Conservation (phyloP, 2,329 filamentous ascomycete genomes). For the Scytalidium sp. region DNA sequence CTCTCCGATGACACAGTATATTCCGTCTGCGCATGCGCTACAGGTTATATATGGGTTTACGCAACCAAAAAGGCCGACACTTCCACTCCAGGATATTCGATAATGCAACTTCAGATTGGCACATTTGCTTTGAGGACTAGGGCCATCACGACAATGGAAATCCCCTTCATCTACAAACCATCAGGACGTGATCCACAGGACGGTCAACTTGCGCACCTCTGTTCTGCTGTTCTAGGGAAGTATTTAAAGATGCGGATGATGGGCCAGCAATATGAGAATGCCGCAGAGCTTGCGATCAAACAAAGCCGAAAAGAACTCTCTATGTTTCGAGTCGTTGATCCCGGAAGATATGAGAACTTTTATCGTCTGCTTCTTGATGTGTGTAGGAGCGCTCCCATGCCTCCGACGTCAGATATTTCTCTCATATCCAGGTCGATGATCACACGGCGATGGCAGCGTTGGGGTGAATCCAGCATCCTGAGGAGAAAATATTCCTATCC, state of each 20-base stretch:
- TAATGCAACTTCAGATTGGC: constrained; percentile 22
- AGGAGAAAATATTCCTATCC: constrained; percentile 16
- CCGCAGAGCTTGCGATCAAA: constrained; percentile 18
- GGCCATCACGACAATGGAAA: constrained; percentile 21
- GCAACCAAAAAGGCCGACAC: constrained; percentile 6
- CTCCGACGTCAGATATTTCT: constrained; percentile 21
- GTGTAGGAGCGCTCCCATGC: constrained; percentile 22
- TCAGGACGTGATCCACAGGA: constrained; percentile 3
- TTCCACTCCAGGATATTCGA: constrained; percentile 8
- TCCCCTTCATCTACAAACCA: constrained; percentile 17
- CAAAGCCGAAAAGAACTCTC: constrained; percentile 14
- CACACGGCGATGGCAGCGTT: constrained; percentile 18
- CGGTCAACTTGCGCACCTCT: constrained; percentile 17
- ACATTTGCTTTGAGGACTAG: constrained; percentile 20
- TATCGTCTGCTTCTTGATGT: constrained; percentile 15
- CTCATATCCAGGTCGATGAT: constrained; percentile 25
- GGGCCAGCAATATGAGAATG: constrained; percentile 24
- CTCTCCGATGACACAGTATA: constrained; percentile 16
- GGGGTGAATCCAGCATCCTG: constrained; percentile 13
- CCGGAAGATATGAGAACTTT: constrained; percentile 13
- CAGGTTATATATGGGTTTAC: constrained; percentile 25
- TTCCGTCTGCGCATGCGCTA: constrained; percentile 23
- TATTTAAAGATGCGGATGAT: constrained; percentile 22
- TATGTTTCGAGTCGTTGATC: constrained; percentile 11
- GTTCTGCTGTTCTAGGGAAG: constrained; percentile 19